phyloP scores from a whole-genome alignment of 306 rosid genomes.

The Cicer chorassanicum region DNA sequence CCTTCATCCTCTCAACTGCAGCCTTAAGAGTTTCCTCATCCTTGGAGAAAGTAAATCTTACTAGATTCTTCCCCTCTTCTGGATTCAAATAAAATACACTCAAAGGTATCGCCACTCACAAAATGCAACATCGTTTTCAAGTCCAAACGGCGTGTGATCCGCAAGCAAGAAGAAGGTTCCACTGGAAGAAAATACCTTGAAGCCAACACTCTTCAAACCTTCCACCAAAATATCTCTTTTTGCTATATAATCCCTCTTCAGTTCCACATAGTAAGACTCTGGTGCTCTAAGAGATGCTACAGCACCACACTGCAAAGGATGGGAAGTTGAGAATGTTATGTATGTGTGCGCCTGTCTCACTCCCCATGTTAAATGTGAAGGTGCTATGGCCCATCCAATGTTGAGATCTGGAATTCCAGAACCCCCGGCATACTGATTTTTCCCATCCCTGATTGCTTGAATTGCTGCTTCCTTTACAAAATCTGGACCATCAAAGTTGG shows the following conservation, averaged over 20 bases:
- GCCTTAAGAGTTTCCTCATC: slow-evolving; percentile 78
- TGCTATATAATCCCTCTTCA: slow-evolving; percentile 69
- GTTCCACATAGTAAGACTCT: slow-evolving; percentile 68
- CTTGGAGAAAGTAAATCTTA: slow-evolving; percentile 87
- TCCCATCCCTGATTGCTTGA: slow-evolving; percentile 77
- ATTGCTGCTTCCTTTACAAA: slow-evolving; percentile 74
- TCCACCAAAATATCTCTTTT: slow-evolving; percentile 81
- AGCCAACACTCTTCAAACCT: slow-evolving; percentile 78
- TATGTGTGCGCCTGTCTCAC: slow-evolving; percentile 66
- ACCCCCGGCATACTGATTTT: slow-evolving; percentile 85
- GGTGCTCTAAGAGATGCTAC: slow-evolving; percentile 84
- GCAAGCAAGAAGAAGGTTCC: slow-evolving; percentile 82
- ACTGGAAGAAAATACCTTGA: slow-evolving; percentile 76
- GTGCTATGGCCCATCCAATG: slow-evolving; percentile 87
- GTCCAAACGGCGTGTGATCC: slow-evolving; percentile 89
- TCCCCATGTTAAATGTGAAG: slow-evolving; percentile 80
- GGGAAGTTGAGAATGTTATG: slow-evolving; percentile 67
- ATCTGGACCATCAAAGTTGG: slow-evolving; percentile 55
- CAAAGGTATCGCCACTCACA: slow-evolving; percentile 89
- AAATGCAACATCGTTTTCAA: slow-evolving; percentile 71
- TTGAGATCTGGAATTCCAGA: slow-evolving; percentile 76
- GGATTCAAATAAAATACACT: slow-evolving; percentile 84
- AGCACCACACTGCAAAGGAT: slow-evolving; percentile 86
- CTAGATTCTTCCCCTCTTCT: slow-evolving; percentile 84
- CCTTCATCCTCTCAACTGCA: slow-evolving; percentile 82